These are phyloP conservation scores for Nowakowskiella sp. DNA, from an alignment of 192 early-diverging fungal species.

Conservation along the genomic window DNA sequence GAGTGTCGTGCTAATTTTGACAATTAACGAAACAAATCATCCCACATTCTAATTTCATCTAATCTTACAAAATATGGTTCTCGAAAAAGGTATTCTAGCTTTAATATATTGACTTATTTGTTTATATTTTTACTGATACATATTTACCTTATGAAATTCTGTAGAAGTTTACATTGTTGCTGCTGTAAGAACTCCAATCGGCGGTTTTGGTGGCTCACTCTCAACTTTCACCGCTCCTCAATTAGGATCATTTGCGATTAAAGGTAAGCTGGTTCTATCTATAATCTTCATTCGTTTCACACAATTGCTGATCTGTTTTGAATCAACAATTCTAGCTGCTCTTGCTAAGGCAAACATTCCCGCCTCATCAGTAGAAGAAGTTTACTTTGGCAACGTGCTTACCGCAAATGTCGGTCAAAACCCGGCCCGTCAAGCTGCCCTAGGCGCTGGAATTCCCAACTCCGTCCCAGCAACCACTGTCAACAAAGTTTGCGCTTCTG, in stretches of 20 bases:
- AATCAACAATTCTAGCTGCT: constrained; percentile 60
- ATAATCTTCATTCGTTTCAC: background rate
- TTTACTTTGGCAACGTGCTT: constrained; percentile 93
- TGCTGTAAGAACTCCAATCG: constrained; percentile 83
- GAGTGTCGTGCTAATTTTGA: too few species aligned
- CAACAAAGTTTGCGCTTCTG: constrained; percentile 98
- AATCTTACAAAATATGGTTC: too few species aligned
- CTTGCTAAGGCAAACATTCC: constrained; percentile 68
- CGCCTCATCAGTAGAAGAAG: constrained; percentile 81
- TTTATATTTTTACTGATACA: too few species aligned
- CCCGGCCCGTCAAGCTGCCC: constrained; percentile 86
- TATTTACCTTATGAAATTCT: too few species aligned
- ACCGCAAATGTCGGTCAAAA: constrained; percentile 84
- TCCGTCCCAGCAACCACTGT: constrained; percentile 86
- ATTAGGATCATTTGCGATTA: constrained; percentile 82
- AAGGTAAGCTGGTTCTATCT: constrained; percentile 43
- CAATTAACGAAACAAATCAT: too few species aligned
- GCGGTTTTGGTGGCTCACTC: constrained; percentile 83
- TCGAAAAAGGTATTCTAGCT: too few species aligned
- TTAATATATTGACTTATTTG: too few species aligned
- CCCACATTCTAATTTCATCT: too few species aligned
- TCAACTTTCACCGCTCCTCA: constrained; percentile 71
- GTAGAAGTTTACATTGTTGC: constrained; percentile 84
- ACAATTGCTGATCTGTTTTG: constrained; percentile 18
- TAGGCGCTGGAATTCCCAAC: constrained; percentile 76